Conservation (phyloP, 352 stramenopile genomes). For the Pythium aquatile region DNA sequence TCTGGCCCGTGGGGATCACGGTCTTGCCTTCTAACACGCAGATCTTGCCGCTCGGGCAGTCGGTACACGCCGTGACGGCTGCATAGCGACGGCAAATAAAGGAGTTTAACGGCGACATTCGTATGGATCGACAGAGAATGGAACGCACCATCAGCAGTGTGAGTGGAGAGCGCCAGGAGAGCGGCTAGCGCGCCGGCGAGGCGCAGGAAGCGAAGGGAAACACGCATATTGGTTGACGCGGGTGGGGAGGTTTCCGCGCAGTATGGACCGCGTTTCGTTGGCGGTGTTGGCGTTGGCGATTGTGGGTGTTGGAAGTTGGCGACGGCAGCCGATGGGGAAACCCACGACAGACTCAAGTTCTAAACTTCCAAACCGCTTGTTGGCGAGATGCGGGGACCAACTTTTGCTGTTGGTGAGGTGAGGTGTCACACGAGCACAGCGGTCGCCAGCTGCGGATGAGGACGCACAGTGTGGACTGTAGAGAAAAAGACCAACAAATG, state of each 20-base stretch:
- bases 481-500: not conserved
- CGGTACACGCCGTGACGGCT: constrained; percentile 47
- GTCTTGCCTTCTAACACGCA: constrained; percentile 59
- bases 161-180: not conserved
- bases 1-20: constrained; percentile 36
- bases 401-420: not conserved
- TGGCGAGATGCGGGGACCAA: not conserved
- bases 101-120: not conserved
- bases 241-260: not conserved
- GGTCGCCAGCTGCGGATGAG: not conserved
- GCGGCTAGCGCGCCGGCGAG: not conserved
- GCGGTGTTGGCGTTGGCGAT: constrained; percentile 1
- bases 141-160: constrained; percentile 5
- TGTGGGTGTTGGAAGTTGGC: not conserved
- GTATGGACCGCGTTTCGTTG: not conserved
- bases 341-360: not conserved
- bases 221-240: not conserved
- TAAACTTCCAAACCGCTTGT: not conserved
- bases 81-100: not conserved
- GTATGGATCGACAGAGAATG: not conserved
- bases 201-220: not conserved
- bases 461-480: not conserved
- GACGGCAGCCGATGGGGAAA: not conserved
- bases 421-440: constrained; percentile 1
- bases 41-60: constrained; percentile 42